Conservation (phyloP, 2,329 filamentous ascomycete species). For the Trichoderma lentiforme region DNA sequence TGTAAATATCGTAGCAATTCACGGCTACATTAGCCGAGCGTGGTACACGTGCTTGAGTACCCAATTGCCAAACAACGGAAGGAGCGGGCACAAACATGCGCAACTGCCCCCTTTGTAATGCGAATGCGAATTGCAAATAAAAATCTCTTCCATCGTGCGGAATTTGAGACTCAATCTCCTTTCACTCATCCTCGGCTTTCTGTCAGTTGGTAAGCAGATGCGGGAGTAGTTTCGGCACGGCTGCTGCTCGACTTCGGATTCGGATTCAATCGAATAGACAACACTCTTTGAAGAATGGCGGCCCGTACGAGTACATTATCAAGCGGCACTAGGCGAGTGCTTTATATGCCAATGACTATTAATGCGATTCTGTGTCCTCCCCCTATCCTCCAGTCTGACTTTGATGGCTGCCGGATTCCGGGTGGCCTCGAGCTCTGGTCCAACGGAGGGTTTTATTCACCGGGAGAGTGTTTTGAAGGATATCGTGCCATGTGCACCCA, state of each 20-base stretch:
- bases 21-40: not conserved
- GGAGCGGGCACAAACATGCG: not conserved
- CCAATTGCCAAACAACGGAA: conserved; percentile 14
- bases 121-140: not conserved
- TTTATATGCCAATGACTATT: conserved; percentile 26
- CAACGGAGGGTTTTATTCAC: conserved; percentile 30
- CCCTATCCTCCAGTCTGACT: conserved; percentile 24
- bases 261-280: not conserved
- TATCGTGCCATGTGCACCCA: conserved; percentile 29
- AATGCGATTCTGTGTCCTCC: conserved; percentile 23
- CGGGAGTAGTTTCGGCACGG: not conserved
- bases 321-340: conserved; percentile 19
- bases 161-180: not conserved
- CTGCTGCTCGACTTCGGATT: not conserved
- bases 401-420: conserved; percentile 24
- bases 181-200: not conserved
- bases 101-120: not conserved
- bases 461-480: conserved; percentile 30
- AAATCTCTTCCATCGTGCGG: not conserved
- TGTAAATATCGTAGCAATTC: not conserved
- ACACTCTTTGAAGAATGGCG: conserved; percentile 7
- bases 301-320: conserved; percentile 12
- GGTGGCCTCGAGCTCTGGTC: conserved; percentile 27
- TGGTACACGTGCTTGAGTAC: not conserved
- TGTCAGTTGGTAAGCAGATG: not conserved